Evolutionary conservation across 345 rosid species (phyloP), one percentile per base, ranked within the genome.

Genomic region (Kernera saxatilis): DNA sequence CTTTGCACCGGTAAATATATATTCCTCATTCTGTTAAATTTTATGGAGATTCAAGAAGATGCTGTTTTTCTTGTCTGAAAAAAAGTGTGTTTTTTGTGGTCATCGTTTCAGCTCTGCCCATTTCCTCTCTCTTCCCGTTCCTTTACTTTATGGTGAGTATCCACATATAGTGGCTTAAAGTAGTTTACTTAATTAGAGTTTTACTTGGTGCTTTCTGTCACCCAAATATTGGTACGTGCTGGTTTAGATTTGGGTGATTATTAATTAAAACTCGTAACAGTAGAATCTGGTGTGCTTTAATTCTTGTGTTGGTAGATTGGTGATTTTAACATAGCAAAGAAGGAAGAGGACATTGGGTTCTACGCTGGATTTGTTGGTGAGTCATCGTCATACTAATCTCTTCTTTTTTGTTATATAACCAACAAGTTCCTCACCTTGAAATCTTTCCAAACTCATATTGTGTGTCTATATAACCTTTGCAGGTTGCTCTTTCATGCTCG

Each of bases 281-380:
- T 54, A 30, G 15, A 39, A 14, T 60, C 15, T 30, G 19, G 0
- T 54, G 25, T 53, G 58, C 13, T 29, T 52, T 15, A 3, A 5
- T 8, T 58, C n/a, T 1, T 64, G 25, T 73, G 9, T 63, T 65
- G 62, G 50, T 87, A 91, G 97, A 35, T 91, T 56, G 82, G 71
- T 59, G 99, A 94, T 76, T 89, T 94, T 69, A 69, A 86, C 23
- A 80, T 94, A 14, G 90, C 92, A 18, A 35, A 86, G 70, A 73
- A 79, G 57, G 99, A 91, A 74, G 96, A 94, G 78, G 97, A 94
- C 69, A 89, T 94, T 48, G 92, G 96, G 14, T 94, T 64, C 58
- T 94, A 87, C 76, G 96, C 96, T 61, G 99, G 99, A 46, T 91
- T 83, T 79, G 77, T 89, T 35, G 98, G 99, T 94, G 32, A 84